Base-by-base conservation (phyloP, 2,329 filamentous ascomycete species). In the Cladobotryum mycophilum region DNA sequence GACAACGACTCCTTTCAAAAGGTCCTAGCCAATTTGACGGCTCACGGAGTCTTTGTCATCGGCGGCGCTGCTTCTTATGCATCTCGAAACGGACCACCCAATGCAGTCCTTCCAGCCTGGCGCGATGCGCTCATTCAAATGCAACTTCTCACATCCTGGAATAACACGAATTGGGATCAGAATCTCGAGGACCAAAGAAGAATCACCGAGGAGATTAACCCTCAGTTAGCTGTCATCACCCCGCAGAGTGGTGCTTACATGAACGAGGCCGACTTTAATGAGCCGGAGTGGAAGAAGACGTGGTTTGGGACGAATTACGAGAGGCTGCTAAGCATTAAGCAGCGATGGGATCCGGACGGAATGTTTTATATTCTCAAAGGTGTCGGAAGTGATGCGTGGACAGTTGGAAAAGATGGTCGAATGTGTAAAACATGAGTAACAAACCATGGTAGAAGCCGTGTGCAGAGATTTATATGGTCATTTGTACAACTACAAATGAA, bases 321-420 rank as follows among this genome's bases (percentile, higher is more conserved):
- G 5, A 60, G 55, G 37, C 57, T 78, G 42, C 53, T 68, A 18
- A 34, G 47, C 3, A 67, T 81, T n/a, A 82, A 82, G 68, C 58
- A 68, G 46, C 67, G 62, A 38, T 75, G 70, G 58, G 79, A 80
- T 61, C 67, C 72, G 0, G 54, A 64, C 15, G 62, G 63, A 3
- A 48, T 81, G 14, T 79, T 76, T 41, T 76, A 78, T 49, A 74
- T 73, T n/a, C 64, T 64, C 3, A 69, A 66, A 3, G 73, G 64
- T 11, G 77, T 81, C 18, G 78, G 76, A 0, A 78, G 73, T 52
- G 75, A 80, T 45, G 65, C 61, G 5, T 81, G 76, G 76, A 60
- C 62, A 15, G 69, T 71, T 7, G 49, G 54, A 20, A 56, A 56
- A 9, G 61, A 62, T 45, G 65, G 58, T 17, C 43, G 54, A 3